Base-by-base conservation (phyloP, 441 rosid genomes). In the Bocquillonia castaneifolia region DNA sequence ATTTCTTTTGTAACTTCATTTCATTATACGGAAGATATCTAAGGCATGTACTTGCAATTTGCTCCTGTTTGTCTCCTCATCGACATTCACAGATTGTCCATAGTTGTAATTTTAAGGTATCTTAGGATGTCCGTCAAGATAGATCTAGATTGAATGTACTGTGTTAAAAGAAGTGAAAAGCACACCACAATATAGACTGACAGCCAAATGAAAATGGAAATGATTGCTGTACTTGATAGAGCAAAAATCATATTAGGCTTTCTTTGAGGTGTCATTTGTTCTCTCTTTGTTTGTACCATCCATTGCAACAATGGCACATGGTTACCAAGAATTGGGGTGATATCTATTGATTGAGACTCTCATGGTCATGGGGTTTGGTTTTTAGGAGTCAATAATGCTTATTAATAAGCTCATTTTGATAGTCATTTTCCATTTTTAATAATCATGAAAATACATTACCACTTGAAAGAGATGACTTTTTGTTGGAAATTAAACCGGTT, bases 41-140 rank as follows among this genome's bases (percentile, higher is more conserved):
- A 37, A n/a, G 29, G 32, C 28, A 45, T 25, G n/a, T 53, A 63
- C n/a, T 32, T 55, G n/a, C 26, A 57, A 29, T 42, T 34, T 28
- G 37, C 14, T 45, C 37, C 8, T 29, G 17, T 37, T 34, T 71
- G 26, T 39, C 15, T 3, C 39, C 42, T 37, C 42, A 26, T 36
- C 8, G 18, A 34, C 18, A 39, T 15, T 23, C 25, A 63, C 25
- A 10, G 20, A 34, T 10, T 18, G 45, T 17, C 29, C 10, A 9
- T 31, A 29, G 31, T 34, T 42, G 59, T 51, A 40, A 61, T 26
- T 25, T 59, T 51, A 40, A 61, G 48, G 25, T 51, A 66, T 54
- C 36, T n/a, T 53, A 25, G 53, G 14, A 20, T 17, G n/a, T n/a
- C n/a, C n/a, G n/a, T n/a, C n/a, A n/a, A n/a, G n/a, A n/a, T n/a